Base-by-base conservation (phyloP, 805 yeast species). In the Ogataea zsoltii region DNA sequence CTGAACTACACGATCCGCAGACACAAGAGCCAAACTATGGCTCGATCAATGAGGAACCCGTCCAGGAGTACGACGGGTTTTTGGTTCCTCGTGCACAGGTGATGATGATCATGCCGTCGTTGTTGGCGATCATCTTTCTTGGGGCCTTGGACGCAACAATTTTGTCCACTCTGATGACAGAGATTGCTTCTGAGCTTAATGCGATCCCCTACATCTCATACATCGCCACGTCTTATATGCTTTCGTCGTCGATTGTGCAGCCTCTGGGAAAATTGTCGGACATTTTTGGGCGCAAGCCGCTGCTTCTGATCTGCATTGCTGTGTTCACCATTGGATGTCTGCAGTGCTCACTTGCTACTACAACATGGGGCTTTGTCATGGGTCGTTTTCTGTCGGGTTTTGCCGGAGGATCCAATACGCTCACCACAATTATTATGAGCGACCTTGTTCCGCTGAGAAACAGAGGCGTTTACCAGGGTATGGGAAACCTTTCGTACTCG, bases 361-460 rank as follows among this genome's bases (percentile, higher is more conserved):
- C 76, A 12, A 72, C 82, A 12, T 52, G 67, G 35, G 53, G 71
- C 43, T 69, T 85, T 51, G 77, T 83, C 7, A 41, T 68, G 23
- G 77, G 85, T 6, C 67, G 90, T 54, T 83, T 88, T 50, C 70
- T 90, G 41, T 81, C 95, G 29, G 97, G 97, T 7, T 76, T 87
- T 52, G 96, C 96, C 11, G 96, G 96, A n/a, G 97, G 97, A 1
- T 76, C 89, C 57, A 82, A 85, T 46, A 77, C 94, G 0, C 68
- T 89, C 51, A 77, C 86, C 33, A 85, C 96, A 12, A 86, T 90
- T 45, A 76, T 88, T 11, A 77, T 86, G 64, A 79, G 88, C 42
- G 97, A 90, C 62, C 71, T 88, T 42, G 83, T 91, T 19, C 88
- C 96, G 3, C 72, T 90, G 55, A 73, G 95, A 46, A 80, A 84